Evolutionary conservation across 139 green algal genomes (phyloP).

Genomic region (Micromonas commoda): DNA sequence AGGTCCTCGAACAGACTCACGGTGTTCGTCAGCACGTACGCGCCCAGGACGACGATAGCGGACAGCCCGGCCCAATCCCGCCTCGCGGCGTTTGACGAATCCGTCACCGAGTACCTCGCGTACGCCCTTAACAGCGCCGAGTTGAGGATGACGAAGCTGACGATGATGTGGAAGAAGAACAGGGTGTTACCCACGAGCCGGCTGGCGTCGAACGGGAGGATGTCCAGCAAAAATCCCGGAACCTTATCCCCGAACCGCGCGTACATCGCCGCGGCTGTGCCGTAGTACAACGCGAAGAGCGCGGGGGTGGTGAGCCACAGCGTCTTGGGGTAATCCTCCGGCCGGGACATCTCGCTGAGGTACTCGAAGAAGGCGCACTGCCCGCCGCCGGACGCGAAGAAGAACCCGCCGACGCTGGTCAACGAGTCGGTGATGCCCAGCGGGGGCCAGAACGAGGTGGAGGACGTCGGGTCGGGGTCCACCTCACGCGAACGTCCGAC

Average conservation of each 20-base stretch:
- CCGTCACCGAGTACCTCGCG: neutral
- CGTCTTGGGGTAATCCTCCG: neutral
- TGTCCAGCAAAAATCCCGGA: neutral
- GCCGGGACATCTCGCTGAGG: neutral
- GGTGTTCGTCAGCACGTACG: neutral
- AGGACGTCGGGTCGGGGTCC: neutral
- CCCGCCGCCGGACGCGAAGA: neutral
- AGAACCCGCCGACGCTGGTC: neutral
- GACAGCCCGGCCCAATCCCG: neutral
- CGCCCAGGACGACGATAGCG: neutral
- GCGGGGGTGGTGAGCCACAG: neutral
- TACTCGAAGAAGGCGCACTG: neutral
- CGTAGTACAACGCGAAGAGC: neutral
- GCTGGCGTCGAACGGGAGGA: neutral
- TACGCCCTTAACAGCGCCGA: neutral
- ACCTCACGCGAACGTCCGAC: neutral
- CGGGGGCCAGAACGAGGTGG: neutral
- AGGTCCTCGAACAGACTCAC: neutral
- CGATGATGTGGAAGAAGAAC: neutral
- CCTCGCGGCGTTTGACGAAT: neutral
- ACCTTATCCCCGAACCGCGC: neutral
- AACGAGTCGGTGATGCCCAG: neutral
- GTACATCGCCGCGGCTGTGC: neutral
- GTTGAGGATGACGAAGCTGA: neutral
- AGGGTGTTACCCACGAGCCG: neutral